Evolutionary conservation across 306 rosid species (phyloP).

Genomic region (Astragalus membranaceus): DNA sequence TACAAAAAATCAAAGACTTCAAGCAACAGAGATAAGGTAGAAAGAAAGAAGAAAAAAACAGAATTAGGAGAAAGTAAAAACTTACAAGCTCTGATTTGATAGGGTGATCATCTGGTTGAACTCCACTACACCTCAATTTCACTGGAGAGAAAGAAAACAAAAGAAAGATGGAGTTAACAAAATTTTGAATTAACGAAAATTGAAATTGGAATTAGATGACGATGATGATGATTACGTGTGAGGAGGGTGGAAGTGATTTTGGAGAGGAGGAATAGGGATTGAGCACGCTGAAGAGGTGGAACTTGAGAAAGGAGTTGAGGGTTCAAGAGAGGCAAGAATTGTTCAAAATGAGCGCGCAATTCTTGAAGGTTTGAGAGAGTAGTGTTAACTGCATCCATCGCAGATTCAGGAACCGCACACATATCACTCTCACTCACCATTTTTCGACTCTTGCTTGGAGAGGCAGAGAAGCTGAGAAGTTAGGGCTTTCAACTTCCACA

Average conservation of each 20-base stretch:
- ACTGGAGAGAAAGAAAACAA: conserved; percentile 40
- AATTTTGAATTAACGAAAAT: background rate
- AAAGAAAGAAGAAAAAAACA: conserved; percentile 3
- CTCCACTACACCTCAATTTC: conserved; percentile 72
- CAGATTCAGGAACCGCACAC: conserved; percentile 53
- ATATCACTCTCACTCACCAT: conserved; percentile 43
- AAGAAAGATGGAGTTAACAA: background rate
- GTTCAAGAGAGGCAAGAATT: conserved; percentile 53
- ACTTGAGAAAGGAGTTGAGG: conserved; percentile 54
- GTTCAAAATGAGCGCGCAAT: conserved; percentile 36
- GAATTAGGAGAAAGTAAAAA: conserved; percentile 22
- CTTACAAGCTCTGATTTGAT: conserved; percentile 78
- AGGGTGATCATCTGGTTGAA: conserved; percentile 66
- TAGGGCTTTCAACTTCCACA: no score
- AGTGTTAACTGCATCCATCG: conserved; percentile 49
- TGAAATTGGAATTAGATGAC: background rate
- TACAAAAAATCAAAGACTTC: background rate
- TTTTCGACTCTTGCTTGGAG: no score
- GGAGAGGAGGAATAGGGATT: conserved; percentile 56
- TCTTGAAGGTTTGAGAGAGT: conserved; percentile 46
- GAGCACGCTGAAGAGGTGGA: conserved; percentile 85
- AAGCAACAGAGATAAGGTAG: background rate
- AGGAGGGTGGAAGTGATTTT: conserved; percentile 62
- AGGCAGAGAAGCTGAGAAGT: background rate
- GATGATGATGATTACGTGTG: conserved; percentile 32